Evolutionary conservation across 345 rosid genomes (phyloP), one percentile per base, ranked within the genome.

Genomic region (Luvunga scandens): DNA sequence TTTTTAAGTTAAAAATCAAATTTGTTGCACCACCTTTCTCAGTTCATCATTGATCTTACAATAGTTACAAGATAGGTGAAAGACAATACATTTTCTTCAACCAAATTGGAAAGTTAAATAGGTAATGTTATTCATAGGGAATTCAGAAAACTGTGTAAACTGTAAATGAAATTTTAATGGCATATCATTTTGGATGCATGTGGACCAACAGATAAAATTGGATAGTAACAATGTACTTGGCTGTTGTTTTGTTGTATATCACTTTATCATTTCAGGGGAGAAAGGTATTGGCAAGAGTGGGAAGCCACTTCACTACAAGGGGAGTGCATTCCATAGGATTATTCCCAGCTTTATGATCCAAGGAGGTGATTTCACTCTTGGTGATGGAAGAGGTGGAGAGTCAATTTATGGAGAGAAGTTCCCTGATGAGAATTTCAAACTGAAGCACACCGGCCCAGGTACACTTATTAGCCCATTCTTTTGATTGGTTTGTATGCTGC

Each of bases 391-490:
- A 83, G 99, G 98, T 36, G 98, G 98, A 63, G 98, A 96, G 82
- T 96, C 99, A 5, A 94, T 96, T 80, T 94, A 92, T 7, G 99
- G 99, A 56, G 91, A 91, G 88, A 94, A 94, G 87, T 96, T 96
- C 85, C 87, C 89, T 19, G 98, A 96, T 78, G 98, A 96, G 83
- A 96, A 94, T 77, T 96, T 96, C 90, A 91, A 94, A 91, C 76
- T 96, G 83, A 92, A 92, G 95, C 99, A 96, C 75, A 92, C 93
- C 2, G 95, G 98, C 67, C 98, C 98, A 73, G 98, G 99, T 92
- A 72, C 67, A 82, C 67, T 75, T 68, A 1, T 22, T n/a, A 55
- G 57, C 64, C 42, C 27, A 1, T 60, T 67, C 56, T 72, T 57
- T 66, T 55, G 28, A 56, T 21, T 56, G 30, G 31, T 16, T 16